Base-by-base conservation (phyloP, 164 flowering plant genomes). In the Tetrastigma voinierianum region DNA sequence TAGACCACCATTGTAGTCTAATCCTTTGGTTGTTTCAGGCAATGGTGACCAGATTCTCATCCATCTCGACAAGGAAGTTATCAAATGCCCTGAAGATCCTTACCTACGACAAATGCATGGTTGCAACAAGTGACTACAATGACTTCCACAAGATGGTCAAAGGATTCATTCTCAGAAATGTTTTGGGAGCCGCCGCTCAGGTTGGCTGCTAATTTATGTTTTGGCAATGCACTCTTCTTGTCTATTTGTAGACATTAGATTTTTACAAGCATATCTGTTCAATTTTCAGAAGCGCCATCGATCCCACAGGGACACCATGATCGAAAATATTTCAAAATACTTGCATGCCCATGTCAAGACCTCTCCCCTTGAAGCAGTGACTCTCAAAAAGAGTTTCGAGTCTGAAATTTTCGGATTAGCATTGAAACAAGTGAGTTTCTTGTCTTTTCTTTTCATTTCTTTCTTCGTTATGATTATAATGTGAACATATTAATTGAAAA, bases 61-160 rank as follows among this genome's bases (percentile, higher is more conserved):
- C 97, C 46, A 93, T 96, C 64, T 91, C 96, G 20, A 84, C 93
- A 2, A 82, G 97, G 71, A 93, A 91, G 78, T 82, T 96, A 62
- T 83, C 97, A 23, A 87, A 81, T 16, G 96, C 98, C 10, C 67
- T 93, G 62, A 80, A 59, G 65, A 72, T 87, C 56, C 90, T 96
- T 53, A 89, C 96, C 19, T 44, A 17, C 43, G 77, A 90, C 68
- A 92, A 93, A 59, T 69, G 77, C 60, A 88, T 95, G 87, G 97
- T 95, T 66, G 98, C 97, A n/a, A 87, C 71, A 32, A 90, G 99
- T 78, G 98, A 96, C 76, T 91, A 93, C 58, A 63, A 82, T 40
- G 96, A 90, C 17, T 91, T 88, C 72, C 91, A 96, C 80, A 91
- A 83, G 78, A 73, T 72, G 65, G 82, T 73, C 8, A 96, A 93